A percentile compares a stretch with the other conserved stretches of the same genome.
These are phyloP conservation scores for Cercospora zeina DNA, from an alignment of 2,329 filamentous ascomycete species.

Conservation along the genomic window DNA sequence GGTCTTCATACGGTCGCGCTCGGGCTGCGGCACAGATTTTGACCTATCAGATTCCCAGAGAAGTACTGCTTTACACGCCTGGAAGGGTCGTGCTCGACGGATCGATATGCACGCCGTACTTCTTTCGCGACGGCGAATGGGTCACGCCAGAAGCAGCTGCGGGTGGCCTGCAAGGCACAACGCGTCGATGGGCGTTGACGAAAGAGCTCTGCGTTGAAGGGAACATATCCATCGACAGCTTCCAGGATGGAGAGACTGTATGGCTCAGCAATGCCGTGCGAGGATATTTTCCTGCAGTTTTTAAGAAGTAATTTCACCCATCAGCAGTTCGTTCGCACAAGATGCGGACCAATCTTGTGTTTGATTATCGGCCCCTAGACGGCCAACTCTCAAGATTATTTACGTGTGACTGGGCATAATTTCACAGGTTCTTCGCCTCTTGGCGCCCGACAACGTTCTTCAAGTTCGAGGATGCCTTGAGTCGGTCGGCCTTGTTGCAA, in stretches of 20 bases:
- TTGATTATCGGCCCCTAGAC: background rate
- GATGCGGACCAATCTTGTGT: background rate
- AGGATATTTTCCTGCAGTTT: conserved; percentile 59
- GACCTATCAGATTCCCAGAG: conserved; percentile 50
- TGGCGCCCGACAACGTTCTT: background rate
- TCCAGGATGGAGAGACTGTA: conserved; percentile 72
- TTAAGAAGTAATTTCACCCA: conserved; percentile 14
- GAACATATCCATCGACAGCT: conserved; percentile 57
- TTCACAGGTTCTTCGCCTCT: background rate
- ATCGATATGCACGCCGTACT: conserved; percentile 78
- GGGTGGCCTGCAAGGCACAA: conserved; percentile 81
- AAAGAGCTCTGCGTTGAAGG: conserved; percentile 67
- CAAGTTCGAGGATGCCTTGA: no score
- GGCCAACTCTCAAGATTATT: background rate
- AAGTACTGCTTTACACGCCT: conserved; percentile 73
- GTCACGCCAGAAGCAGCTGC: conserved; percentile 69
- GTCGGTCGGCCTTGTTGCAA: background rate
- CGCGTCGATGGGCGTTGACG: conserved; percentile 78
- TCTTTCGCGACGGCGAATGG: conserved; percentile 72
- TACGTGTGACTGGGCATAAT: background rate
- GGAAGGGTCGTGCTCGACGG: conserved; percentile 74
- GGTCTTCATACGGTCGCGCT: conserved; percentile 70
- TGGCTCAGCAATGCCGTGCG: conserved; percentile 88
- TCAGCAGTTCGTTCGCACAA: background rate
- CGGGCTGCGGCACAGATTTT: conserved; percentile 60